phyloP scores from a whole-genome alignment of 2,329 filamentous ascomycete genomes.

The Cercospora canescens region DNA sequence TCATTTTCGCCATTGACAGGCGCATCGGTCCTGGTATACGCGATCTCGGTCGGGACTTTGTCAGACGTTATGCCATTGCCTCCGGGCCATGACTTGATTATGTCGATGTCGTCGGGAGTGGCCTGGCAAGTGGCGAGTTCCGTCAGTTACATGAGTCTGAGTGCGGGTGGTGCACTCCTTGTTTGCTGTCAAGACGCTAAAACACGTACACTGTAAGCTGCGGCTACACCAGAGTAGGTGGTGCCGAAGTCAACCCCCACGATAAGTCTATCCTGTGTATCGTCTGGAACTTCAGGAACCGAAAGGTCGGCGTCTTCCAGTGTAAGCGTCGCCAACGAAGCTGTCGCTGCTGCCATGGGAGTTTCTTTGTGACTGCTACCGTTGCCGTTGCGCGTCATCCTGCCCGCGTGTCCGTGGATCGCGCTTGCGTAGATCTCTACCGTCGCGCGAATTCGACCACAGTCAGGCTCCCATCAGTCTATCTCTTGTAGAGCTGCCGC shows the following conservation, averaged over 20 bases:
- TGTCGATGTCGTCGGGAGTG: conserved; percentile 76
- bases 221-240: conserved; percentile 72
- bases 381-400: conserved; percentile 20
- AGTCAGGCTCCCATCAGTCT: background rate
- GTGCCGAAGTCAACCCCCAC: conserved; percentile 83
- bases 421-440: background rate
- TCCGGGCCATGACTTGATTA: conserved; percentile 82
- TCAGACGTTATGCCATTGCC: conserved; percentile 85
- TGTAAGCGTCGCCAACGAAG: conserved; percentile 11
- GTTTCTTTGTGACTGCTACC: conserved; percentile 14
- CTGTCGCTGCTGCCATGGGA: conserved; percentile 9
- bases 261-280: conserved; percentile 62
- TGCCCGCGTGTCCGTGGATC: background rate
- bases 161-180: background rate
- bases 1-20: background rate
- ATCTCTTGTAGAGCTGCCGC: background rate
- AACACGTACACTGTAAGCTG: conserved; percentile 28
- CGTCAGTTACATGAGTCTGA: background rate
- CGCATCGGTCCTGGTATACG: conserved; percentile 55
- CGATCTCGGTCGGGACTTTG: conserved; percentile 79
- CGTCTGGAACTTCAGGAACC: conserved; percentile 4
- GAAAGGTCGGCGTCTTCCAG: conserved; percentile 16
- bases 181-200: background rate
- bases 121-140: conserved; percentile 1
- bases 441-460: background rate